A percentile compares a stretch with the other conserved stretches of the same genome.
Conservation (phyloP, 2,329 filamentous ascomycete species). For the Ascomycota sp. region DNA sequence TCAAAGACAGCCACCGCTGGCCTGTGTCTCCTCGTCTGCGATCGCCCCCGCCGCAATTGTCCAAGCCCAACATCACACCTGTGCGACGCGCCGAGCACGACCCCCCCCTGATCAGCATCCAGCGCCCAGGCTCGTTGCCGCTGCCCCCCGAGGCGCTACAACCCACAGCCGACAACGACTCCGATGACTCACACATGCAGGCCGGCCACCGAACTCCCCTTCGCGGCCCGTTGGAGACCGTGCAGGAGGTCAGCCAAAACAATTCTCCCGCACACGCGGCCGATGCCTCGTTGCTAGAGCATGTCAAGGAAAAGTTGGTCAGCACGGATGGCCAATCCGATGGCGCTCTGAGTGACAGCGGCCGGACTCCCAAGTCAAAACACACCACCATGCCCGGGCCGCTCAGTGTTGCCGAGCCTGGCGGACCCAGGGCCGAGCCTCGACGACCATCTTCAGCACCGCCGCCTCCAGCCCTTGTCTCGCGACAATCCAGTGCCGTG, state of each 20-base stretch:
- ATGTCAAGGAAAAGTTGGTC: slow-evolving; percentile 25
- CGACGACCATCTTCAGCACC: slow-evolving; percentile 24
- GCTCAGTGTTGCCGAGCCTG: slow-evolving; percentile 46
- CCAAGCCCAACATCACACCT: slow-evolving; percentile 21
- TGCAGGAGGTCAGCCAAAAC: slow-evolving; percentile 69
- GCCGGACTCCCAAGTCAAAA: slow-evolving; percentile 22
- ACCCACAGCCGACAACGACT: slow-evolving; percentile 26
- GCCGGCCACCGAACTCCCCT: slow-evolving; percentile 37
- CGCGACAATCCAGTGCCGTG: slow-evolving; percentile 39
- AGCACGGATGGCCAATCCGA: slow-evolving; percentile 21
- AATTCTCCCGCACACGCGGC: slow-evolving; percentile 36
- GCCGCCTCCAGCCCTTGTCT: slow-evolving; percentile 29
- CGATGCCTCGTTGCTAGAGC: slow-evolving; percentile 25
- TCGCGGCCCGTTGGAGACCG: slow-evolving; percentile 56
- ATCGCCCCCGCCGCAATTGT: slow-evolving; percentile 44
- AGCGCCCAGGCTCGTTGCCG: slow-evolving; percentile 24
- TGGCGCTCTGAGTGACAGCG: slow-evolving; percentile 14
- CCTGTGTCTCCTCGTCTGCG: slow-evolving; percentile 55
- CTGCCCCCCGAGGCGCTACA: slow-evolving; percentile 17
- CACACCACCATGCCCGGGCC: slow-evolving; percentile 22
- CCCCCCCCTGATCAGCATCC: slow-evolving; percentile 28
- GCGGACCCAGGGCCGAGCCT: slow-evolving; percentile 21
- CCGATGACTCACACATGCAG: slow-evolving; percentile 23
- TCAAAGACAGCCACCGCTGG: slow-evolving; percentile 44
- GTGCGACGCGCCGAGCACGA: slow-evolving; percentile 27